phyloP scores from a whole-genome alignment of 2,329 filamentous ascomycete genomes.

The Talaromyces sp. region DNA sequence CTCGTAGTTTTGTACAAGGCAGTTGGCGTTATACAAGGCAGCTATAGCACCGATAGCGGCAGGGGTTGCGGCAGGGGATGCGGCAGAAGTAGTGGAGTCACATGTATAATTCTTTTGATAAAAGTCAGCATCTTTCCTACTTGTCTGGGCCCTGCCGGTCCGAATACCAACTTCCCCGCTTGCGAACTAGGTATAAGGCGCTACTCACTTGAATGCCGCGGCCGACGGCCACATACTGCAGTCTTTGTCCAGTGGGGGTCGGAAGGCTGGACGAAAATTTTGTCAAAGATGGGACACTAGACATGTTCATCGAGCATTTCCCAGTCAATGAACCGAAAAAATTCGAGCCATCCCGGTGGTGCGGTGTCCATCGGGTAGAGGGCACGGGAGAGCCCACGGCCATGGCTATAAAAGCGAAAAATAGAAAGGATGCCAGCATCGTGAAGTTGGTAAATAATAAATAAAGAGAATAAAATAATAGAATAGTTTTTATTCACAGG shows the following conservation, averaged over 20 bases:
- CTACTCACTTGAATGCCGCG: constrained; percentile 1
- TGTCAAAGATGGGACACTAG: background rate
- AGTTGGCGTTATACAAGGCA: constrained; percentile 2
- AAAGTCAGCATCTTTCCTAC: background rate
- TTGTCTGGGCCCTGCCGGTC: background rate
- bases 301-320: background rate
- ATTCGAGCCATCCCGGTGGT: background rate
- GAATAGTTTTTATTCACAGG: background rate
- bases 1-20: background rate
- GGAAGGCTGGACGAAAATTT: background rate
- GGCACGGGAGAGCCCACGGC: background rate
- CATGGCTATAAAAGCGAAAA: background rate
- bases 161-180: background rate
- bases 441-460: background rate
- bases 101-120: constrained; percentile 6
- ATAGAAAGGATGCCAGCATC: background rate
- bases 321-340: background rate
- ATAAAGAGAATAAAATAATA: background rate
- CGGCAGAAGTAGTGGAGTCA: background rate
- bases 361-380: background rate
- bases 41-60: background rate
- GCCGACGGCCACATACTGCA: constrained; percentile 1
- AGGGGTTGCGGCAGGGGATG: background rate
- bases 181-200: background rate
- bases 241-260: background rate